Percentiles rank a stretch among this genome's conserved stretches.
Conservation (phyloP, 345 rosid genomes). For the Pistacia integerrima region DNA sequence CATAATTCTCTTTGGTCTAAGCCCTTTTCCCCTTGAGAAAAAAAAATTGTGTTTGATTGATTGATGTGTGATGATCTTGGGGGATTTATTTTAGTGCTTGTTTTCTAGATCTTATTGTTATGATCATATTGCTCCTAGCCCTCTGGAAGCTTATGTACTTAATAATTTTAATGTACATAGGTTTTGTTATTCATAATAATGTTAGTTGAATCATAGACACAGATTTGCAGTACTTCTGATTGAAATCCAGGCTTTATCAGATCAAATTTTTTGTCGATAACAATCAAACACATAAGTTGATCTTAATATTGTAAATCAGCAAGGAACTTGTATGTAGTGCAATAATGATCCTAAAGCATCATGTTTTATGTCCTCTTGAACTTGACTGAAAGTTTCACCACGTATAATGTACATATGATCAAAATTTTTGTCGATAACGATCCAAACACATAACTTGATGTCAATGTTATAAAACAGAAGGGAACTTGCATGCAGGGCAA, state of each 20-base stretch:
- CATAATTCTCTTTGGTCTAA: constrained; percentile 19
- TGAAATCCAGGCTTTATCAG: background rate
- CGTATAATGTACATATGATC: background rate
- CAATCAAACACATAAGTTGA: no score
- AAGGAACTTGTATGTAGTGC: no score
- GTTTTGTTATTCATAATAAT: background rate
- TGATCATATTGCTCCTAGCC: no score
- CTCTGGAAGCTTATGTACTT: background rate
- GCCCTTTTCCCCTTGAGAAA: constrained; percentile 14
- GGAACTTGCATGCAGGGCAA: no score
- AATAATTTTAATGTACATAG: background rate
- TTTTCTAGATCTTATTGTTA: no score
- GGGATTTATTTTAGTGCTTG: background rate
- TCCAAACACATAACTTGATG: background rate
- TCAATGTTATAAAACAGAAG: no score
- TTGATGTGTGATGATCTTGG: background rate
- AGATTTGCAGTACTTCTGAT: background rate
- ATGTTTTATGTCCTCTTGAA: no score
- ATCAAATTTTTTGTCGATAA: background rate
- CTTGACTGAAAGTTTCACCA: no score
- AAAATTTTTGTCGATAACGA: background rate
- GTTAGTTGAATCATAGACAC: background rate
- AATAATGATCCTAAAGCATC: no score
- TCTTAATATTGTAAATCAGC: no score
- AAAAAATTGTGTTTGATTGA: background rate